Base-by-base conservation (phyloP, 2,329 filamentous ascomycete genomes). In the Clarireedia hainanense region DNA sequence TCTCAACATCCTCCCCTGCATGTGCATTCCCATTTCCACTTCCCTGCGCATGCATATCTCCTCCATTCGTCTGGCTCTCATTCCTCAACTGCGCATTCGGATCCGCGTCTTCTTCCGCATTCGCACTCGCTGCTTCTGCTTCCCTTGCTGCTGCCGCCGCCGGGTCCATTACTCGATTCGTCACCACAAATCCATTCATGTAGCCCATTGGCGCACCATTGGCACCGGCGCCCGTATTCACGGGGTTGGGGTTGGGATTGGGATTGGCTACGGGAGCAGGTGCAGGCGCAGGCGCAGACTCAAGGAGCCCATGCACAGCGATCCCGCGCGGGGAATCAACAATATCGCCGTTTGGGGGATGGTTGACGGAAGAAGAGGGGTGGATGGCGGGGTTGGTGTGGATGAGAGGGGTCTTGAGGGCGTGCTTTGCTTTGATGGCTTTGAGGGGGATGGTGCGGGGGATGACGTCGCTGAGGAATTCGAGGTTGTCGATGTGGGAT, bases 401-500 rank as follows among this genome's bases (percentile, higher is more conserved):
- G 39, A 24, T 20, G 5, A 30, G 27, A 30, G 39, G 9, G 39
- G 10, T 52, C 10, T 17, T 7, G 40, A n/a, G 39, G 27, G 48
- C 7, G 20, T 80, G 76, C 60, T 84, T 81, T 66, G 84, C 84
- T 74, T 91, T 92, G 73, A 88, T 81, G 63, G 88, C 81, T 68
- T 88, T 89, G 75, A 84, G 95, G 15, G 89, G 84, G 5, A 85
- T 81, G 1, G 91, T 96, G 69, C 87, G 88, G 56, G 94, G 94
- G 39, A 96, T 88, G 26, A 95, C 83, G 71, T 99, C 94, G 60
- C 88, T 80, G 14, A 99, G 81, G 69, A 99, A 99, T 71, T 99
- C 91, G 51, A 99, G 85, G 70, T 95, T 95, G 71, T 97, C 94
- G 60, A 91, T 84, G 69, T 90, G 87, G 6, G 88, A 82, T 55